A percentile compares a stretch with the other conserved stretches of the same genome.
Evolutionary conservation across 805 yeast species (phyloP).

Genomic region (Yamadazyma tumulicola): DNA sequence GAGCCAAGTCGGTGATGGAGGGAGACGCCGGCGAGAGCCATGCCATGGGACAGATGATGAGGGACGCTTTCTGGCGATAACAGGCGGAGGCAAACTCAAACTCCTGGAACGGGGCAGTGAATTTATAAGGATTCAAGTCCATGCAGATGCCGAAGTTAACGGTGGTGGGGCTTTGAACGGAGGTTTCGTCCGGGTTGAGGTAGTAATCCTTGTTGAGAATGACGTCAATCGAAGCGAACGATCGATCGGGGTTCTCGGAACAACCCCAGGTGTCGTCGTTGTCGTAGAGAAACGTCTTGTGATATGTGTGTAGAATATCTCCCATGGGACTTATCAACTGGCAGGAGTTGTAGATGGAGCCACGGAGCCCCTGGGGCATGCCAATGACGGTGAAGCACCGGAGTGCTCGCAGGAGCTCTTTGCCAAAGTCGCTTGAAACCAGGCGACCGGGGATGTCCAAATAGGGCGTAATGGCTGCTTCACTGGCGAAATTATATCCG

Average conservation of each 20-base stretch:
- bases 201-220: slow-evolving; percentile 18
- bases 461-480: slow-evolving; percentile 51
- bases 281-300: slow-evolving; percentile 73
- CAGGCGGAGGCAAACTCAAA: slow-evolving; percentile 69
- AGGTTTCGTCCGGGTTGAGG: slow-evolving; percentile 3
- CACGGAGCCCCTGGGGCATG: slow-evolving; percentile 59
- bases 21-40: slow-evolving; percentile 67
- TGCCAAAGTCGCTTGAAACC: slow-evolving; percentile 55
- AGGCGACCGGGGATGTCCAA: slow-evolving; percentile 46
- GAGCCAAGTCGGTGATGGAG: slow-evolving; percentile 15
- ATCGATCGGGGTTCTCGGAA: slow-evolving; percentile 53
- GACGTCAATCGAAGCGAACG: slow-evolving; percentile 52
- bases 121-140: slow-evolving; percentile 88
- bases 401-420: slow-evolving; percentile 43
- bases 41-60: slow-evolving; percentile 79
- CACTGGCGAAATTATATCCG: slow-evolving; percentile 66
- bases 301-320: slow-evolving; percentile 55
- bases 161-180: slow-evolving; percentile 15
- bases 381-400: slow-evolving; percentile 74
- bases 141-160: slow-evolving; percentile 83
- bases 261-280: slow-evolving; percentile 84
- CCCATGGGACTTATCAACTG: slow-evolving; percentile 61
- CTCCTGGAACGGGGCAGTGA: slow-evolving; percentile 69
- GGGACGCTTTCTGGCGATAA: slow-evolving; percentile 41
- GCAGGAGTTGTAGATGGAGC: slow-evolving; percentile 65